Evolutionary conservation across 2,329 filamentous ascomycete species (phyloP), one percentile per base, ranked within the genome.

Genomic region (Thermomyces lanuginosus): DNA sequence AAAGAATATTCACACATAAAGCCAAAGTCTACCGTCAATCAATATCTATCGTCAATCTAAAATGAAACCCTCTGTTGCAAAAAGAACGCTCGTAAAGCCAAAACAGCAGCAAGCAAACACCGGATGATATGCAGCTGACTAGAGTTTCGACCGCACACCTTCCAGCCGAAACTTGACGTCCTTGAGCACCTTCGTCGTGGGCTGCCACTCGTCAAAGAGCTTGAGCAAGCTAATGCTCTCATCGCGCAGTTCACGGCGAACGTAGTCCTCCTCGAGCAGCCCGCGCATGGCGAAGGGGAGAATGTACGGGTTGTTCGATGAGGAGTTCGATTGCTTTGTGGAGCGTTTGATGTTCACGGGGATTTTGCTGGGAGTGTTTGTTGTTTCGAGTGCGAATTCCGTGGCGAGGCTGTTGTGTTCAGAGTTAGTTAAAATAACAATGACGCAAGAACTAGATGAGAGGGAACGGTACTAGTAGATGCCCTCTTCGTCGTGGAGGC

Each of bases 281-380:
- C 89, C 89, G 5, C 89, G 71, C 74, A 98, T 89, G 18, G 89
- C 86, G 75, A 91, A 98, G 0, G 89, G 89, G 8, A 98, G 60
- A 29, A 89, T 76, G 45, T 86, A 95, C 0, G 86, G 86, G 43
- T 93, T 95, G 9, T 74, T 58, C 31, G 39, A 38, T 10, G 44
- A 39, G 15, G 45, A 43, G 27, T 30, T 60, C 34, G 66, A 64
- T 35, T n/a, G n/a, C n/a, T n/a, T n/a, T n/a, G n/a, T n/a, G n/a
- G n/a, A n/a, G n/a, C 63, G 60, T 34, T 63, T 57, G 24, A 73
- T 53, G 28, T 61, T 51, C 14, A 72, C 59, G 2, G 57, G 45
- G 6, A 60, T 52, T 17, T 56, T 48, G 9, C 58, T 9, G 22
- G 53, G 8, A 71, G n/a, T 53, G 7, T 46, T 48, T 1, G 71